These are phyloP conservation scores for Calocybe cyanea DNA, from an alignment of 768 basidiomycete species.

Conservation along the genomic window DNA sequence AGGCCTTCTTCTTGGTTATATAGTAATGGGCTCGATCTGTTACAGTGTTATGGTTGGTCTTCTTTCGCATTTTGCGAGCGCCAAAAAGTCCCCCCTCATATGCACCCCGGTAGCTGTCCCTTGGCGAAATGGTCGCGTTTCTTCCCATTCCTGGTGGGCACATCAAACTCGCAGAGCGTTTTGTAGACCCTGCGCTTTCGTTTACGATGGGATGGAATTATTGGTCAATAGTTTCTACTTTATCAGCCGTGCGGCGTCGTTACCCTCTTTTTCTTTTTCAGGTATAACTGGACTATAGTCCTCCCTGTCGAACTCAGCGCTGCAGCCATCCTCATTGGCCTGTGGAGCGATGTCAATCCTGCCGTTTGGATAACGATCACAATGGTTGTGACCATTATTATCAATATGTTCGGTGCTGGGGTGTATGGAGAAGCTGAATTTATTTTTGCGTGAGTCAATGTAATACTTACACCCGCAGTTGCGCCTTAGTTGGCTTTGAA, in stretches of 20 bases:
- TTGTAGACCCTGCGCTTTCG: conserved; percentile 73
- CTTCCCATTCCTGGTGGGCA: conserved; percentile 79
- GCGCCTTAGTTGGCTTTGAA: conserved; percentile 14
- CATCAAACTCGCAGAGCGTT: conserved; percentile 78
- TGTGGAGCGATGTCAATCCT: conserved; percentile 61
- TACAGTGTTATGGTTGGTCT: conserved; percentile 63
- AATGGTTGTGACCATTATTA: conserved; percentile 68
- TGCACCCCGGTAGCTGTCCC: conserved; percentile 43
- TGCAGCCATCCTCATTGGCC: conserved; percentile 72
- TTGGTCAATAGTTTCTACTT: conserved; percentile 24
- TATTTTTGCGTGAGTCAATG: conserved; percentile 67
- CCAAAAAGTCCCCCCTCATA: too few species aligned
- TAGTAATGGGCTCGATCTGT: conserved; percentile 61
- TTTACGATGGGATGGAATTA: conserved; percentile 55
- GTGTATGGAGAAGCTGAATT: conserved; percentile 87
- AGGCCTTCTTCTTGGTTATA: conserved; percentile 72
- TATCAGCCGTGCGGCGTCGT: too few species aligned
- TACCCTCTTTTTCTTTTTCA: conserved; percentile 10
- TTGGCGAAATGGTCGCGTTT: conserved; percentile 76
- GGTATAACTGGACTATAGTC: conserved; percentile 63
- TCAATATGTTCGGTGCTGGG: conserved; percentile 74
- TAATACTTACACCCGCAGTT: conserved; percentile 14
- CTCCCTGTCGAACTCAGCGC: conserved; percentile 73
- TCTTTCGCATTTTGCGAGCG: not conserved
- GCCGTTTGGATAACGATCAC: conserved; percentile 81